These are phyloP conservation scores for sorghum (Sorghum bicolor) DNA, from an alignment of 176 grass and related monocot species.

Conservation along the genomic window Sorghum_bicolor_NCBIv3 NC_012873.2:64010001-64010500, in stretches of 20 bases:
- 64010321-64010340: slow-evolving; percentile 83
- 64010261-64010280: not conserved
- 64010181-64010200: slow-evolving; percentile 65
- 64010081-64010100: slow-evolving; percentile 92
- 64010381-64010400: slow-evolving; percentile 88
- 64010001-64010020: not conserved
- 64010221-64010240: slow-evolving; percentile 1
- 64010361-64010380: slow-evolving; percentile 81
- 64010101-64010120: slow-evolving; percentile 72
- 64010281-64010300: slow-evolving; percentile 18
- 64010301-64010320: slow-evolving; percentile 74
- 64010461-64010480: slow-evolving; percentile 81
- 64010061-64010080: slow-evolving; percentile 96
- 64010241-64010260: not conserved
- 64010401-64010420: slow-evolving; percentile 78
- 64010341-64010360: slow-evolving; percentile 88
- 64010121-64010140: slow-evolving; percentile 93
- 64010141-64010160: slow-evolving; percentile 92
- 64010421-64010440: slow-evolving; percentile 74
- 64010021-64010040: not conserved
- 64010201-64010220: slow-evolving; percentile 16
- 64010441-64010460: slow-evolving; percentile 85
- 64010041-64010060: slow-evolving; percentile 10
- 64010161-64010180: slow-evolving; percentile 86
- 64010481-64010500: slow-evolving; percentile 84